phyloP scores from a whole-genome alignment of 331 rosid species.

The Telfairia occidentalis region DNA sequence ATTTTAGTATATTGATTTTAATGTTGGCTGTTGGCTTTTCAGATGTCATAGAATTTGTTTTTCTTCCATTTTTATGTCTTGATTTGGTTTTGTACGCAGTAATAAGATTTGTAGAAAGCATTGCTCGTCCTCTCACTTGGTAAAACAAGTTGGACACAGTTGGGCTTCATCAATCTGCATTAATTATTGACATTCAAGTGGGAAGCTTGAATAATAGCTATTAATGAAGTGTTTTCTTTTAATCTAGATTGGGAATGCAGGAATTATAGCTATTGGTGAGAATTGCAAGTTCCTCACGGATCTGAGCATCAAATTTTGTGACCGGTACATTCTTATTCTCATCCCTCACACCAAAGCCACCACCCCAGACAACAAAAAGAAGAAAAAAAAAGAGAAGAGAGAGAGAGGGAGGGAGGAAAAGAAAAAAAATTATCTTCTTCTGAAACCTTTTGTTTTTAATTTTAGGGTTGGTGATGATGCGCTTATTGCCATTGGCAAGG shows the following conservation, averaged over 20 bases:
- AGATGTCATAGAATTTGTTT: neutral
- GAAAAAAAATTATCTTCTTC: too few species aligned
- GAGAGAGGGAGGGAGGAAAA: neutral
- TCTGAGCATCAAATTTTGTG: slow-evolving; percentile 87
- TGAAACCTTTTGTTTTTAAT: neutral
- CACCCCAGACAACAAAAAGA: neutral
- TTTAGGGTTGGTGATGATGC: slow-evolving; percentile 86
- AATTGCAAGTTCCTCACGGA: slow-evolving; percentile 59
- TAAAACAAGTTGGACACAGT: neutral
- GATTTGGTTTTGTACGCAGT: neutral
- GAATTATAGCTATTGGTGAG: slow-evolving; percentile 71
- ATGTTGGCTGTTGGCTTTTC: neutral
- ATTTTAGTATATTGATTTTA: neutral
- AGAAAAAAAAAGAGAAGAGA: neutral
- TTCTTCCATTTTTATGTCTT: neutral
- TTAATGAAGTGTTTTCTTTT: neutral
- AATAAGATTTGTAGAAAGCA: neutral
- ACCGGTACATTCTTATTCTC: slow-evolving; percentile 56
- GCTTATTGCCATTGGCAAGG: slow-evolving; percentile 65
- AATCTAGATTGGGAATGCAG: slow-evolving; percentile 65
- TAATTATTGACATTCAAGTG: neutral
- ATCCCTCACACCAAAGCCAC: too few species aligned
- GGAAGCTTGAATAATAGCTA: neutral
- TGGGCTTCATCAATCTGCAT: neutral
- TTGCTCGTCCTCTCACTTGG: neutral